A percentile compares a stretch with the other conserved stretches of the same genome.
Evolutionary conservation across 2,329 filamentous ascomycete genomes (phyloP).

Genomic region (Elsinoe fawcettii): DNA sequence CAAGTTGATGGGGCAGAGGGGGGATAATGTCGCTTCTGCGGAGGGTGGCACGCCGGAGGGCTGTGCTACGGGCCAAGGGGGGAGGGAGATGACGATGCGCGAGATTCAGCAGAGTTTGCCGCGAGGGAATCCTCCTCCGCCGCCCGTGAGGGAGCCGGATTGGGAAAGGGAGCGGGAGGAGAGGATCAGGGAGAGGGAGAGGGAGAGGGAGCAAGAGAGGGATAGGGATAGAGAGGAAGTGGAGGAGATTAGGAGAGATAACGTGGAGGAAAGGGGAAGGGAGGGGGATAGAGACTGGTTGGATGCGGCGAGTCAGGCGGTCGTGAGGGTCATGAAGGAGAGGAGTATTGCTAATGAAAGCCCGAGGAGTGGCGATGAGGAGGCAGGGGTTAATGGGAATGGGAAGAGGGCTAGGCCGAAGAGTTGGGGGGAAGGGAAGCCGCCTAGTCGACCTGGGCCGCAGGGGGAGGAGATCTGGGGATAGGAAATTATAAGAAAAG

Average conservation of each 20-base stretch:
- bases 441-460: neutral
- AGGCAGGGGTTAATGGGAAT: constrained; percentile 15
- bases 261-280: neutral
- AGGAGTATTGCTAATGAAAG: neutral
- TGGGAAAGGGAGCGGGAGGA: neutral
- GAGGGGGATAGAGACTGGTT: constrained; percentile 4
- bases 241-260: too few relatives aligned
- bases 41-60: neutral
- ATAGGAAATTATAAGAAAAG: neutral
- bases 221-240: too few relatives aligned
- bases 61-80: too few relatives aligned
- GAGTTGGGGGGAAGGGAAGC: constrained; percentile 1
- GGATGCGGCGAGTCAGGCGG: constrained; percentile 8
- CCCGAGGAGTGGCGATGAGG: neutral
- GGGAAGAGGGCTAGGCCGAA: constrained; percentile 16
- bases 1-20: constrained; percentile 2
- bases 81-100: neutral
- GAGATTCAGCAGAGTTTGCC: neutral
- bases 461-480: neutral
- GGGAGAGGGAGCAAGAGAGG: too few relatives aligned
- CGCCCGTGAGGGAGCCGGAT: neutral
- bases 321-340: constrained; percentile 9
- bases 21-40: neutral
- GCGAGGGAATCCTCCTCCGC: neutral
- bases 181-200: too few relatives aligned